Evolutionary conservation across 2,329 filamentous ascomycete genomes (phyloP).

Genomic region (Fusarium duplospermum): DNA sequence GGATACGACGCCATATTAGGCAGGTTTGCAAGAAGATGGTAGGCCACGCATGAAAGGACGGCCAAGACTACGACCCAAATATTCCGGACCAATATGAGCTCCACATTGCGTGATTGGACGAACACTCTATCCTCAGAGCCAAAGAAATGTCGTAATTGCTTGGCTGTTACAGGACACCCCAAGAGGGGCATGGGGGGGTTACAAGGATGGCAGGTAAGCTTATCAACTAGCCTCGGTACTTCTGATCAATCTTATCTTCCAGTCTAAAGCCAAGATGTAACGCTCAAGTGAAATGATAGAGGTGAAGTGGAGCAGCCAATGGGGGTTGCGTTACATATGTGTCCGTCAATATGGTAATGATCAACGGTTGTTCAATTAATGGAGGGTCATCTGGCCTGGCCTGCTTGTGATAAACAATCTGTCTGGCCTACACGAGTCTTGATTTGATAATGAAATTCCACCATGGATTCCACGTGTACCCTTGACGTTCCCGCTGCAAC

Average conservation of each 20-base stretch:
- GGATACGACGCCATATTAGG: not conserved
- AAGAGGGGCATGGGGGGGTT: not conserved
- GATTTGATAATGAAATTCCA: not conserved
- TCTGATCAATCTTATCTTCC: not conserved
- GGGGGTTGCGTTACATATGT: not conserved
- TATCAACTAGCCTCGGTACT: not conserved
- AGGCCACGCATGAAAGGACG: not conserved
- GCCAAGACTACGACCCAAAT: not conserved
- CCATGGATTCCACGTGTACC: not conserved
- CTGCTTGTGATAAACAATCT: not conserved
- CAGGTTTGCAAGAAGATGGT: not conserved
- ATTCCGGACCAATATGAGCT: not conserved
- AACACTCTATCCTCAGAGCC: not conserved
- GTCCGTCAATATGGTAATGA: not conserved
- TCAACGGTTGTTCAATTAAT: not conserved
- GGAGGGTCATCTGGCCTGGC: not conserved
- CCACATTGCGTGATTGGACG: not conserved
- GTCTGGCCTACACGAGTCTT: not conserved
- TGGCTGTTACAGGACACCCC: not conserved
- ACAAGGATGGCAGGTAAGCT: conserved; percentile 1
- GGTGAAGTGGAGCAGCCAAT: not conserved
- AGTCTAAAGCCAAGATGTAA: not conserved
- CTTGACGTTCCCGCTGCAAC: not conserved
- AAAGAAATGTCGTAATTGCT: not conserved
- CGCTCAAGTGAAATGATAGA: not conserved